Base-by-base conservation (phyloP, 208 protist species). In the Trypanosoma scelopori region DNA sequence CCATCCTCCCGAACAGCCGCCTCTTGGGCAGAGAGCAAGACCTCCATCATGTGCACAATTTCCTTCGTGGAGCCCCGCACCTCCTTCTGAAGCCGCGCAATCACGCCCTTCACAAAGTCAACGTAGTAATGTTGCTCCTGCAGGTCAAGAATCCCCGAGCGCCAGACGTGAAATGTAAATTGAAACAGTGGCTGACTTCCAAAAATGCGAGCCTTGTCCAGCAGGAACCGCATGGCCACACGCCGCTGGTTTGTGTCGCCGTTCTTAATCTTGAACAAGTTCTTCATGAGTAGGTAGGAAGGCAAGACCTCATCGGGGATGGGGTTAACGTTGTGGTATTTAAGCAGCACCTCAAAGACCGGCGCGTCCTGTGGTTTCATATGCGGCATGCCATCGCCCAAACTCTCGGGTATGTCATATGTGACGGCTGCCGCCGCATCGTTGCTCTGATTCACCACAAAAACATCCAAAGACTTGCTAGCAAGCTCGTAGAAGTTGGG, bases 201-300 rank as follows among this genome's bases (percentile, higher is more conserved):
- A 73, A 99, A 98, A 28, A 99, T 84, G 48, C 88, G 69, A 12
- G 98, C 97, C 85, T 99, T 99, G 53, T 99, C 97, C 4, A 99
- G 98, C 12, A 99, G 76, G 67, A 97, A 97, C 28, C 98, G 87
- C 50, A 98, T 91, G 22, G 97, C 97, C 51, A 83, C 71, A 74
- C 99, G 99, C 15, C 98, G 81, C 87, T 99, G 95, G 60, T 82
- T 92, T 32, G 96, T 96, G 42, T 98, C 98, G 55, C 99, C 99
- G 84, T 99, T 99, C 78, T 99, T 99, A 48, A 99, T 92, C 70
- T 98, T 98, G 39, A 99, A 95, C 16, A 99, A 83, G 48, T 99
- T 91, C 70, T 97, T 97, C 95, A 99, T 98, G 50, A 99, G 94
- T 46, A 96, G 85, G 50, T 98, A 91, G 35, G 99, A 97, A 22